A percentile compares a stretch with the other conserved stretches of the same genome.
These are phyloP conservation scores for Schizothecium vesticola DNA, from an alignment of 495 filamentous ascomycete species.

Conservation along the genomic window DNA sequence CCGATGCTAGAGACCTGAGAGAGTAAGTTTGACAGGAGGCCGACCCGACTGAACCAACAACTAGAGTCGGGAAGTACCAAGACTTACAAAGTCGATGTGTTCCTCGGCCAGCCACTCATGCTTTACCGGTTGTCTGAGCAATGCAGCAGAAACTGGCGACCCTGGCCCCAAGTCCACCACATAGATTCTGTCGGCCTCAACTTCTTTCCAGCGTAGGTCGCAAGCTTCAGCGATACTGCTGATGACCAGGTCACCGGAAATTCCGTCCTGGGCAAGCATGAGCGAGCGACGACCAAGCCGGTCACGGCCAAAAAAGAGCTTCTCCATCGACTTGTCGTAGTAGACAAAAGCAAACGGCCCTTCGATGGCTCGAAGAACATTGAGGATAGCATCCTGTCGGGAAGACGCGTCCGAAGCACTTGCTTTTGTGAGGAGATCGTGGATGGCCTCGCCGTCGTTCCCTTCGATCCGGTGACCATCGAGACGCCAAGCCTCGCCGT, in stretches of 20 bases:
- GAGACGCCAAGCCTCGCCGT: conserved; percentile 94
- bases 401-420: conserved; percentile 22
- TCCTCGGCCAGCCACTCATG: conserved; percentile 20
- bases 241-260: conserved; percentile 51
- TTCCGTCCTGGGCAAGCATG: conserved; percentile 45
- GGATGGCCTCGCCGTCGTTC: conserved; percentile 75
- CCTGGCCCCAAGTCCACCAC: conserved; percentile 47
- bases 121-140: not conserved
- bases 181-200: conserved; percentile 76
- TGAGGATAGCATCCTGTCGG: conserved; percentile 37
- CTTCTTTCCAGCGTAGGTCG: conserved; percentile 62
- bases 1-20: conserved; percentile 56
- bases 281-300: conserved; percentile 82
- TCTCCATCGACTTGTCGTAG: conserved; percentile 57
- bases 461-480: conserved; percentile 46
- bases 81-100: conserved; percentile 38
- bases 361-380: conserved; percentile 57
- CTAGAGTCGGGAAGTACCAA: not conserved
- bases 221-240: conserved; percentile 67
- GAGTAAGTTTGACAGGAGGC: conserved; percentile 34
- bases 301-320: conserved; percentile 77
- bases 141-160: not conserved
- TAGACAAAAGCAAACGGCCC: conserved; percentile 93
- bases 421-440: conserved; percentile 55
- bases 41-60: conserved; percentile 8